Percentiles rank a stretch among this genome's conserved stretches.
Evolutionary conservation across 441 rosid species (phyloP).

Genomic region (Gossypium lobatum): DNA sequence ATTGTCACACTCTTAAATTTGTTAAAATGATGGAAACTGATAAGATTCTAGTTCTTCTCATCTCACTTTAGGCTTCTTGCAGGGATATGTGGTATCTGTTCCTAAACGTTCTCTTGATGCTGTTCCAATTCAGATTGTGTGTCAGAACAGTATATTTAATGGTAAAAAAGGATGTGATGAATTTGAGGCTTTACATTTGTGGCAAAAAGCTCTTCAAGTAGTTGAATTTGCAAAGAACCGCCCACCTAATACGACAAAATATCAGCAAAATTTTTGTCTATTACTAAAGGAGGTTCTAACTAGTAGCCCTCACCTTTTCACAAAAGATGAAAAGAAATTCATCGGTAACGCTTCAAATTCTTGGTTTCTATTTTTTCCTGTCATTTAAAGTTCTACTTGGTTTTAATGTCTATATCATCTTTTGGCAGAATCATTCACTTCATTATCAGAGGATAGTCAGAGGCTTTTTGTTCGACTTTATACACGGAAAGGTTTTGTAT

Average conservation of each 20-base stretch:
- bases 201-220: conserved; percentile 55
- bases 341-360: conserved; percentile 43
- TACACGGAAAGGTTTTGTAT: conserved; percentile 65
- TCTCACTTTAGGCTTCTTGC: conserved; percentile 21
- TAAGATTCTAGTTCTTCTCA: background rate
- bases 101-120: conserved; percentile 48
- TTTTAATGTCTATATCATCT: conserved; percentile 17
- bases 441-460: conserved; percentile 67
- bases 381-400: conserved; percentile 3
- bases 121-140: conserved; percentile 55
- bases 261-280: conserved; percentile 65
- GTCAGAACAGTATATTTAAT: conserved; percentile 28
- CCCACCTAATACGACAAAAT: conserved; percentile 44
- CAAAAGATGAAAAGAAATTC: conserved; percentile 47
- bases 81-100: conserved; percentile 60
- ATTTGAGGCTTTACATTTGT: conserved; percentile 33
- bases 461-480: conserved; percentile 86
- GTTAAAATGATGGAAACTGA: background rate
- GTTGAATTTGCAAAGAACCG: conserved; percentile 39
- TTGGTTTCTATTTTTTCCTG: conserved; percentile 6
- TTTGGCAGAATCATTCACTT: conserved; percentile 58
- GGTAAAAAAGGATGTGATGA: conserved; percentile 26
- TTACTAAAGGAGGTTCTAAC: conserved; percentile 60
- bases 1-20: background rate
- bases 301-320: conserved; percentile 55